Evolutionary conservation across 345 rosid species (phyloP).

Genomic region (Camelina neglecta): DNA sequence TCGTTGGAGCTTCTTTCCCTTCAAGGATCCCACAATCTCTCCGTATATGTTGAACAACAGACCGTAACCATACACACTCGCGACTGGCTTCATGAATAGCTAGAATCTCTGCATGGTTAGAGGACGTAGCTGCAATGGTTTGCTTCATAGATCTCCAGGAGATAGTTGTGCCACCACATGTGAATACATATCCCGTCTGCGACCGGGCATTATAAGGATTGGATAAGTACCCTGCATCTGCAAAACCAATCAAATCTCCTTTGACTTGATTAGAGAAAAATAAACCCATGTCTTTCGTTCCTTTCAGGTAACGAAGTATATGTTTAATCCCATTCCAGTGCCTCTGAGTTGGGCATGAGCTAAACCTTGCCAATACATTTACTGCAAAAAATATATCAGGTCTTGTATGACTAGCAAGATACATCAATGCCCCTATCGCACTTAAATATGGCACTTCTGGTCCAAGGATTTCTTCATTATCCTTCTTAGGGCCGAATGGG

Average conservation of each 20-base stretch:
- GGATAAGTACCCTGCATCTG: neutral
- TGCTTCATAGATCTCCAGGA: no score
- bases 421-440: neutral
- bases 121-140: no score
- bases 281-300: neutral
- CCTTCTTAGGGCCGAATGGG: no score
- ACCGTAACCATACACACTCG: no score
- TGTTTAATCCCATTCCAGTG: neutral
- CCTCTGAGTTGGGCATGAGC: neutral
- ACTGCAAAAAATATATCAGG: neutral
- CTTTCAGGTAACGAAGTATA: neutral
- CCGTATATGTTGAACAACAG: no score
- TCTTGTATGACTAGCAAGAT: neutral
- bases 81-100: no score
- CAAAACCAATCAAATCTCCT: neutral
- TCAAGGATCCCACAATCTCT: no score
- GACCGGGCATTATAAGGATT: neutral
- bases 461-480: neutral
- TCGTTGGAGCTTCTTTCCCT: no score
- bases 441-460: neutral
- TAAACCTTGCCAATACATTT: neutral
- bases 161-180: neutral
- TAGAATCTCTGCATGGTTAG: no score
- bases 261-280: neutral
- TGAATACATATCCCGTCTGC: neutral